These are phyloP conservation scores for Hericium rajendrae DNA, from an alignment of 768 basidiomycete genomes.

Conservation along the genomic window DNA sequence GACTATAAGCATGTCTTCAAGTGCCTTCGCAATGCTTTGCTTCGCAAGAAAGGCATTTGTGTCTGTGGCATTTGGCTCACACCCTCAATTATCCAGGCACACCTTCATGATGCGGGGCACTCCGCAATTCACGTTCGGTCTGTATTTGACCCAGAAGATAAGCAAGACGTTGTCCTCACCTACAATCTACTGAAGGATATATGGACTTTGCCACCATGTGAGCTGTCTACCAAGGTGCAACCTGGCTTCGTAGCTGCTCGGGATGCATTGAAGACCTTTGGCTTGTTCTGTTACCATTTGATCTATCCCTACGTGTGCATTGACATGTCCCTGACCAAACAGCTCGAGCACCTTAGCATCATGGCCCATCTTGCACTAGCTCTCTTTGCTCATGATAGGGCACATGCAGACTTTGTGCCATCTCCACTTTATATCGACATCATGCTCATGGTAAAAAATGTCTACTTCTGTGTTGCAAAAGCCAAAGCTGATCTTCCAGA, in stretches of 20 bases:
- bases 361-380: not conserved
- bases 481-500: slow-evolving; percentile 9
- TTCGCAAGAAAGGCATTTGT: not conserved
- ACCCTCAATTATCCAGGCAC: not conserved
- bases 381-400: not conserved
- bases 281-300: not conserved
- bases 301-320: not conserved
- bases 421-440: slow-evolving; percentile 10
- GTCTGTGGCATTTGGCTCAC: not conserved
- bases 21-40: not conserved
- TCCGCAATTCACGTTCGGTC: not conserved
- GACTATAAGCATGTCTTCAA: not conserved
- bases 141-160: not conserved
- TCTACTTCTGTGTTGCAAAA: slow-evolving; percentile 17
- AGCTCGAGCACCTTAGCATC: not conserved
- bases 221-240: too few species aligned
- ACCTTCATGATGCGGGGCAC: not conserved
- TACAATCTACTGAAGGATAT: not conserved
- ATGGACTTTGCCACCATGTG: too few species aligned
- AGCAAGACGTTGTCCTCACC: not conserved
- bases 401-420: slow-evolving; percentile 6
- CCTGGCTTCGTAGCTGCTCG: too few species aligned
- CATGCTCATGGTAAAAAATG: slow-evolving; percentile 16
- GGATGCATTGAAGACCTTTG: not conserved
- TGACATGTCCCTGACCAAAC: not conserved